Conservation (phyloP, 2,329 filamentous ascomycete species). For the Fusarium compactum region DNA sequence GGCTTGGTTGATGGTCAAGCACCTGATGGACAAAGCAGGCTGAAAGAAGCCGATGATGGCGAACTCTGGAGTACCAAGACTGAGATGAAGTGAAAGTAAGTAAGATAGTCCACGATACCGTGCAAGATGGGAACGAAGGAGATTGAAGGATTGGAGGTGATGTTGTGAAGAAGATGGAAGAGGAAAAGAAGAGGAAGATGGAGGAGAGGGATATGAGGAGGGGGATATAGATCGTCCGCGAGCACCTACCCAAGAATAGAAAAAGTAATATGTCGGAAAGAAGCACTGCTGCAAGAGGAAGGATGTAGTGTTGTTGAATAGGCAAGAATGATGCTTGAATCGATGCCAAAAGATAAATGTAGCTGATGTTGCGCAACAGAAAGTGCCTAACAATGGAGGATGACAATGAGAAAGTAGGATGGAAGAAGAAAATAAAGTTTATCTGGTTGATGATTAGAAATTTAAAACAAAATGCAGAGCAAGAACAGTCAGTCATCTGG, state of each 20-base stretch:
- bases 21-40: conserved; percentile 48
- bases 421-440: conserved; percentile 21
- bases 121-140: conserved; percentile 64
- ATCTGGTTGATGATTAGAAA: conserved; percentile 11
- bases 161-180: conserved; percentile 57
- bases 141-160: conserved; percentile 57
- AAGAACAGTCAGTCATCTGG: background rate
- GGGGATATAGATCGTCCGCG: background rate
- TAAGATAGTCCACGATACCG: conserved; percentile 70
- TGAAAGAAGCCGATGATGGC: conserved; percentile 51
- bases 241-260: conserved; percentile 42
- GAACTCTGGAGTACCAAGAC: conserved; percentile 64
- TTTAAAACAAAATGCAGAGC: background rate
- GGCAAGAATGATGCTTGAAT: conserved; percentile 43
- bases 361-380: conserved; percentile 16
- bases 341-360: conserved; percentile 24
- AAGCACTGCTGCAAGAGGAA: conserved; percentile 30
- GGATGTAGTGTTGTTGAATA: conserved; percentile 18
- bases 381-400: conserved; percentile 9
- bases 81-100: conserved; percentile 68
- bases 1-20: conserved; percentile 46
- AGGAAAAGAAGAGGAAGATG: conserved; percentile 26
- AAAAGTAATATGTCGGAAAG: conserved; percentile 36
- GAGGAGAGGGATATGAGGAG: background rate
- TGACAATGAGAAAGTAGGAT: conserved; percentile 16